Base-by-base conservation (phyloP, 106 monocot genomes). In the Xerophyta viscosa region DNA sequence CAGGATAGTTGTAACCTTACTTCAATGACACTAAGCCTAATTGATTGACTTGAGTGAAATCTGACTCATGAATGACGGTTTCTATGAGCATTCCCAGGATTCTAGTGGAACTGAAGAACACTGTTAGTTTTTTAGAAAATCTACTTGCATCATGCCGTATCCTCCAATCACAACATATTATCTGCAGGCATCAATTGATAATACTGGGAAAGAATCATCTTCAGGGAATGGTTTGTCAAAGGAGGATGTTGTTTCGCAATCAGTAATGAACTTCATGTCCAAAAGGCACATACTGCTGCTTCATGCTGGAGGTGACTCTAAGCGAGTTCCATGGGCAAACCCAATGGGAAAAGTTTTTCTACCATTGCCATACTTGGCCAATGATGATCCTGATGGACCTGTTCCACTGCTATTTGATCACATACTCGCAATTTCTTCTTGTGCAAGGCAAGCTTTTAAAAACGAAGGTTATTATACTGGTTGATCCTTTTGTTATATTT, bases 291-390 rank as follows among this genome's bases (percentile, higher is more conserved):
- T 96, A 54, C 29, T 88, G 39, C 66, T 96, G 65, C 88, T 96
- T 70, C 94, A 96, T 76, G 94, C 94, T 65, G 94, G 94, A 39
- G 94, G 94, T 29, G 94, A 96, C 46, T 87, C 87, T 61, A 96
- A 96, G 54, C 80, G 88, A 76, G 81, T 96, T 62, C 94, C 94
- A 48, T 96, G 94, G 88, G 88, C 94, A 29, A 96, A 96, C 26
- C 94, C 94, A 26, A 88, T 96, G 94, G 94, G 94, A 12, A 96
- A 96, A 57, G 94, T 82, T 62, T 96, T 88, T 58, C 60, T 96
- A 43, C 94, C 94, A 29, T 64, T 96, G 2, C 88, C 94, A n/a
- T 96, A 76, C 64, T 65, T 96, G 51, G 84, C 88, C 12, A 55
- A 39, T 45, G 88, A 96, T 68, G 73, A 76, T 41, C 88, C 88